These are phyloP conservation scores for Tephrocybe sp. DNA, from an alignment of 768 basidiomycete species.

Conservation along the genomic window DNA sequence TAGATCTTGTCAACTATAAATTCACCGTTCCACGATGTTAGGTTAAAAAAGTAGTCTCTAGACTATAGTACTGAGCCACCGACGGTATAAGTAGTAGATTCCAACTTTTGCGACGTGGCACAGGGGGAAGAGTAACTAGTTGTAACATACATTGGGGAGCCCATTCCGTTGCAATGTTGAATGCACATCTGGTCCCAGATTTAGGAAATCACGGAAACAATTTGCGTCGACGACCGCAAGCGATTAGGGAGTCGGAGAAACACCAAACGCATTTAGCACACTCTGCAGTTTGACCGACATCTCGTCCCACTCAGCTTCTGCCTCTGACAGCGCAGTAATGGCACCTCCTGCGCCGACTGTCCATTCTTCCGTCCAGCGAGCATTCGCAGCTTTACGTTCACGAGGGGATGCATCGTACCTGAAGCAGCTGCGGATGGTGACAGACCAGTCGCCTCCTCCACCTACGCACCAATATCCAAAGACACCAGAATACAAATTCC, in stretches of 20 bases:
- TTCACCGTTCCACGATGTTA: too few species aligned
- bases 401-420: slow-evolving; percentile 43
- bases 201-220: too few species aligned
- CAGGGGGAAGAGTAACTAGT: too few species aligned
- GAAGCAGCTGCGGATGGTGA: slow-evolving; percentile 92
- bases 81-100: too few species aligned
- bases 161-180: too few species aligned
- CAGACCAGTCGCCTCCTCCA: slow-evolving; percentile 90
- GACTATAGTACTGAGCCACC: too few species aligned
- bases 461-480: slow-evolving; percentile 92
- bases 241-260: neutral
- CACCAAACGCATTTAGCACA: slow-evolving; percentile 66
- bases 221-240: too few species aligned
- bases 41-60: too few species aligned
- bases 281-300: slow-evolving; percentile 86
- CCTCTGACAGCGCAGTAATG: slow-evolving; percentile 89
- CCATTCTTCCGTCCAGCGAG: slow-evolving; percentile 55
- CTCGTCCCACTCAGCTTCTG: slow-evolving; percentile 91
- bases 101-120: too few species aligned
- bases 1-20: too few species aligned
- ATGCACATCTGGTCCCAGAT: too few species aligned
- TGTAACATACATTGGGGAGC: too few species aligned
- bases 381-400: neutral
- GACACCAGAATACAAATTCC: slow-evolving; percentile 88
- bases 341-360: slow-evolving; percentile 92